A percentile compares a stretch with the other conserved stretches of the same genome.
Evolutionary conservation across 208 protist species (phyloP).

Genomic region (Trypanosoma conorhini): DNA sequence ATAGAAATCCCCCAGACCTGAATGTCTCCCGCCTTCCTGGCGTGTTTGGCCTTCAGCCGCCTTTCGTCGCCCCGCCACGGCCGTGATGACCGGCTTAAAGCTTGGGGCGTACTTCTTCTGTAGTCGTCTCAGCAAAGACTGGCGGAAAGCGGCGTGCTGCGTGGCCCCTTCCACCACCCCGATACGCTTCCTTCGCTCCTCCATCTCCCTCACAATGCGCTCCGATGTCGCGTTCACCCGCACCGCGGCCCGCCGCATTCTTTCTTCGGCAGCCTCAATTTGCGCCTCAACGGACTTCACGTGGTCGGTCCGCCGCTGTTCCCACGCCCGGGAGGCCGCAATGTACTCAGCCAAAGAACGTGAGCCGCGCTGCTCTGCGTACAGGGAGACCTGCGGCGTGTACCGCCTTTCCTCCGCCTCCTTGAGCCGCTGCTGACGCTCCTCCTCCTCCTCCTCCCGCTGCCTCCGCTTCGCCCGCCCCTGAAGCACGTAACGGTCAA

Average conservation of each 20-base stretch:
- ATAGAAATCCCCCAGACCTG: slow-evolving; percentile 17
- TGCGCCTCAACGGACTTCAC: not conserved
- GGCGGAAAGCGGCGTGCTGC: slow-evolving; percentile 8
- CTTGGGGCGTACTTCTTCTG: slow-evolving; percentile 18
- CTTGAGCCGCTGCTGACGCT: not conserved
- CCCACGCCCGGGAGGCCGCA: slow-evolving; percentile 13
- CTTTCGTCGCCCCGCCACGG: slow-evolving; percentile 7
- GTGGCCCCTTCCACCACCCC: not conserved
- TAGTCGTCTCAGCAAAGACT: slow-evolving; percentile 3
- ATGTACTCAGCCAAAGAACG: slow-evolving; percentile 4
- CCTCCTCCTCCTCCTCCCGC: slow-evolving; percentile 4
- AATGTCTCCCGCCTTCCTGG: slow-evolving; percentile 15
- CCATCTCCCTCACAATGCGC: slow-evolving; percentile 13
- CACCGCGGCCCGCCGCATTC: not conserved
- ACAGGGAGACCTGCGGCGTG: slow-evolving; percentile 2
- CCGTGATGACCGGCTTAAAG: slow-evolving; percentile 26
- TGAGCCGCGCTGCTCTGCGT: not conserved
- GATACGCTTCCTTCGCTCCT: not conserved
- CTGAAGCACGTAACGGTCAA: slow-evolving; percentile 38
- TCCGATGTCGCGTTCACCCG: not conserved
- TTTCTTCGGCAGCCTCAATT: not conserved
- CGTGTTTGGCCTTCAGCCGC: slow-evolving; percentile 5
- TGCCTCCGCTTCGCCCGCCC: slow-evolving; percentile 36
- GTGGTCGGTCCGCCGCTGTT: not conserved
- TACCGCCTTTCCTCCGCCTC: slow-evolving; percentile 14